phyloP scores from a whole-genome alignment of 2,329 filamentous ascomycete genomes.

The Pleoardoris graminearum region DNA sequence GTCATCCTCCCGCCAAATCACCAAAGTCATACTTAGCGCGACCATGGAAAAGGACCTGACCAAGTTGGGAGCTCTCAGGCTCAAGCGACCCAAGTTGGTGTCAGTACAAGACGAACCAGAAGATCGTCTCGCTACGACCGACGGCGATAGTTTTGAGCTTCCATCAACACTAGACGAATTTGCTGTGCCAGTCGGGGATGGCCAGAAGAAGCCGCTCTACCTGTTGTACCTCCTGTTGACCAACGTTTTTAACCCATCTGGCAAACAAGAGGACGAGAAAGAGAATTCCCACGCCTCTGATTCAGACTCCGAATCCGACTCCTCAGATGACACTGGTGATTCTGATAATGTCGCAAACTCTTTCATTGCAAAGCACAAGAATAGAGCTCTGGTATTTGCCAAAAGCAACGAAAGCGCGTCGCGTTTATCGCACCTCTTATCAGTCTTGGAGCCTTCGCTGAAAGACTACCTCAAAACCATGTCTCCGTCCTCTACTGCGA shows the following conservation, averaged over 20 bases:
- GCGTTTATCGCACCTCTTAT: slow-evolving; percentile 80
- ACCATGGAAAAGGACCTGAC: slow-evolving; percentile 89
- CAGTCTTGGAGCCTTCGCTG: slow-evolving; percentile 65
- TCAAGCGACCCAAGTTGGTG: slow-evolving; percentile 75
- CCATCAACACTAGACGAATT: slow-evolving; percentile 55
- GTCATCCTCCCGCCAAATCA: slow-evolving; percentile 52
- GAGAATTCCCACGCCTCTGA: slow-evolving; percentile 22
- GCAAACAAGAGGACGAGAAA: slow-evolving; percentile 5
- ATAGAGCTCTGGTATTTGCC: slow-evolving; percentile 76
- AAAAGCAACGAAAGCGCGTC: slow-evolving; percentile 86
- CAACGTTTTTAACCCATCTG: slow-evolving; percentile 45
- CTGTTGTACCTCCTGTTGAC: slow-evolving; percentile 74
- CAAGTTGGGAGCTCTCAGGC: slow-evolving; percentile 72
- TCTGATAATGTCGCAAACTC: slow-evolving; percentile 14
- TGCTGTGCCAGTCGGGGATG: slow-evolving; percentile 54
- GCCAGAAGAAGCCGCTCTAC: slow-evolving; percentile 71
- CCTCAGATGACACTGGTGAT: slow-evolving; percentile 9
- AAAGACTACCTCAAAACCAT: slow-evolving; percentile 66
- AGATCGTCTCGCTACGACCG: slow-evolving; percentile 24
- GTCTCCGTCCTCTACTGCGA: slow-evolving; percentile 76
- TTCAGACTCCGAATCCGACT: slow-evolving; percentile 29
- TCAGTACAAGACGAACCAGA: slow-evolving; percentile 65
- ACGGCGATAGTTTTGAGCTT: slow-evolving; percentile 57
- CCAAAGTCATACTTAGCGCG: slow-evolving; percentile 86
- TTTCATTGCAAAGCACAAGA: slow-evolving; percentile 26